Conservation (phyloP, 192 early-diverging fungal species). For the Dimargaris cristalligena region DNA sequence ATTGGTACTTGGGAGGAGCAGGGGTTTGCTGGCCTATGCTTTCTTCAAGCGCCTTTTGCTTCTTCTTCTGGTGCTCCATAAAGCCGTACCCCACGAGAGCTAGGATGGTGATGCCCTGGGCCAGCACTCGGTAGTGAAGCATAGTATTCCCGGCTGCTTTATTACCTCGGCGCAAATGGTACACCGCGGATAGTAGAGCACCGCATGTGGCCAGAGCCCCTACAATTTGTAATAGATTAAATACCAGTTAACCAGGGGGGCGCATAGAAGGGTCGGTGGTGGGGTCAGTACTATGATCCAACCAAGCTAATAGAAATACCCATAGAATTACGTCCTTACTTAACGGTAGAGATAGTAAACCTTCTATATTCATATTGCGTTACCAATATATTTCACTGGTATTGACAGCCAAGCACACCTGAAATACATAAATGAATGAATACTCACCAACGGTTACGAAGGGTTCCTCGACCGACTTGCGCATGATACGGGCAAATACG, state of each 20-base stretch:
- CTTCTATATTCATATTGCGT: background rate
- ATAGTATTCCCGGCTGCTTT: background rate
- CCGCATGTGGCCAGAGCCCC: too few species aligned
- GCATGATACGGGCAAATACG: constrained; percentile 3
- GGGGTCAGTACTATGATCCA: background rate
- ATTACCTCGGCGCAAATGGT: constrained; percentile 7
- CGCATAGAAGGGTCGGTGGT: background rate
- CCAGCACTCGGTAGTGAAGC: constrained; percentile 5
- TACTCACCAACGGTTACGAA: constrained; percentile 6
- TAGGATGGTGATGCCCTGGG: constrained; percentile 8
- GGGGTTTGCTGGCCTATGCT: too few species aligned
- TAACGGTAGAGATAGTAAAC: background rate
- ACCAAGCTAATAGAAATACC: background rate
- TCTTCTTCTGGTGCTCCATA: constrained; percentile 1
- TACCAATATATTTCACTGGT: background rate
- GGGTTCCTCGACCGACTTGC: constrained; percentile 8
- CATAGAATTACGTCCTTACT: background rate
- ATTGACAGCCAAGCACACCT: background rate
- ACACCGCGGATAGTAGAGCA: constrained; percentile 1
- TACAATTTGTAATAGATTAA: too few species aligned
- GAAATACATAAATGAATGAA: background rate
- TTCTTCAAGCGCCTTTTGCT: too few species aligned
- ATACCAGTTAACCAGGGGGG: too few species aligned
- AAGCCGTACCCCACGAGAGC: constrained; percentile 9
- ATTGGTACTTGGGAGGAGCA: too few species aligned